Conservation (phyloP, 176 grass and related monocot genomes). For the Lolium rigidum region DNA sequence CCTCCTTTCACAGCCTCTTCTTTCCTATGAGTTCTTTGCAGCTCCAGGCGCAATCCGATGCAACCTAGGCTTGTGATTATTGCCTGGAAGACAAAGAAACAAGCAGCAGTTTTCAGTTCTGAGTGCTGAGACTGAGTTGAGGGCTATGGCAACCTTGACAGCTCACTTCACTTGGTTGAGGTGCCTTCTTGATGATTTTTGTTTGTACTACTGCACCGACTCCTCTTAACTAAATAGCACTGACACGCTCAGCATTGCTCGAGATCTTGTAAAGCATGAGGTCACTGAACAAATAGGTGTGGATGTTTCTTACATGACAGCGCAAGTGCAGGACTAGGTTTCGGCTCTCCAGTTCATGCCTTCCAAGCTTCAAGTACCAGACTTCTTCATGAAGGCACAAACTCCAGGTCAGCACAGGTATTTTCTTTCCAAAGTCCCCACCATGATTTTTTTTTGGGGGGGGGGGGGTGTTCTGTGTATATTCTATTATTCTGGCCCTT, state of each 20-base stretch:
- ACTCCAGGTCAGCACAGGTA: not conserved
- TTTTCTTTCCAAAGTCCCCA: not conserved
- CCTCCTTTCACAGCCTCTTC: not conserved
- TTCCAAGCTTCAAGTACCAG: not conserved
- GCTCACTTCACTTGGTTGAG: not conserved
- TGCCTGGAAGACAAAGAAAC: not conserved
- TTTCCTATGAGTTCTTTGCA: not conserved
- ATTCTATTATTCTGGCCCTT: conserved; percentile 1
- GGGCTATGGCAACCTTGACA: not conserved
- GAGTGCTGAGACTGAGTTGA: not conserved
- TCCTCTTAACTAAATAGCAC: not conserved
- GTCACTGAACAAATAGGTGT: not conserved
- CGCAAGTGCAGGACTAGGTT: not conserved
- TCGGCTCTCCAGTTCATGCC: not conserved
- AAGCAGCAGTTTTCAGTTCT: not conserved
- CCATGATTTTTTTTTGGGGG: not conserved
- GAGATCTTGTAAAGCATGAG: not conserved
- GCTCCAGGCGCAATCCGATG: not conserved
- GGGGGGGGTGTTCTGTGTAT: not conserved
- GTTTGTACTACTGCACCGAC: not conserved
- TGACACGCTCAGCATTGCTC: not conserved
- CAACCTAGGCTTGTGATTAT: not conserved
- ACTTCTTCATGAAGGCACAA: not conserved
- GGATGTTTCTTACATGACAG: not conserved
- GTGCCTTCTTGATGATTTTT: not conserved